Evolutionary conservation across 1,284 basidiomycete genomes (phyloP).

Genomic region (Omphalotus olearius): DNA sequence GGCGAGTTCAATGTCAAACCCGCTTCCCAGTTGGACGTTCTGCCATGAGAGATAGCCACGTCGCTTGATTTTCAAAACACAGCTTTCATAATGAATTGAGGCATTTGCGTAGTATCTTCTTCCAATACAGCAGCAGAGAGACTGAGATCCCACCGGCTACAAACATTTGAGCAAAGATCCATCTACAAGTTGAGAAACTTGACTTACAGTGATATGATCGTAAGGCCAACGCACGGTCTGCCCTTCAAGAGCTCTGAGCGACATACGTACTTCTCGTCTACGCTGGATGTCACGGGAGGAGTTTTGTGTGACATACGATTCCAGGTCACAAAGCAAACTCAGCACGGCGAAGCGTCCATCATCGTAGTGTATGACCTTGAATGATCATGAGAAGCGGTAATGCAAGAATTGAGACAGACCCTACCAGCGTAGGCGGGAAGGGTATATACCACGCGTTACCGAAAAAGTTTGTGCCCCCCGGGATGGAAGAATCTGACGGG

Average conservation of each 20-base stretch:
- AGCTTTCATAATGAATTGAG: constrained; percentile 45
- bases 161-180: constrained; percentile 1
- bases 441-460: constrained; percentile 77
- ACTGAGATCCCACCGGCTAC: constrained; percentile 42
- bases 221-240: constrained; percentile 65
- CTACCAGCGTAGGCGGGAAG: constrained; percentile 70
- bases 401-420: constrained; percentile 17
- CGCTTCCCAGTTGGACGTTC: constrained; percentile 61
- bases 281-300: constrained; percentile 43
- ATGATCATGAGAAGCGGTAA: background rate
- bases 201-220: constrained; percentile 50
- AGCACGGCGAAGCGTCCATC: constrained; percentile 52
- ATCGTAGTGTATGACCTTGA: constrained; percentile 70
- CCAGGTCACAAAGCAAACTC: constrained; percentile 46
- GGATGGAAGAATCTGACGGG: constrained; percentile 25
- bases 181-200: constrained; percentile 16
- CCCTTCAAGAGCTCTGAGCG: constrained; percentile 68
- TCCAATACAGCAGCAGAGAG: constrained; percentile 38
- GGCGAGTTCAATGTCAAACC: constrained; percentile 61
- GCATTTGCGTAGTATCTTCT: constrained; percentile 45
- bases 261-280: constrained; percentile 59
- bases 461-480: constrained; percentile 49
- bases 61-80: constrained; percentile 53
- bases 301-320: constrained; percentile 66
- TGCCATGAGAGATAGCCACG: constrained; percentile 55